These are phyloP conservation scores for Tolypocladium paradoxum DNA, from an alignment of 2,329 filamentous ascomycete species.

Conservation along the genomic window DNA sequence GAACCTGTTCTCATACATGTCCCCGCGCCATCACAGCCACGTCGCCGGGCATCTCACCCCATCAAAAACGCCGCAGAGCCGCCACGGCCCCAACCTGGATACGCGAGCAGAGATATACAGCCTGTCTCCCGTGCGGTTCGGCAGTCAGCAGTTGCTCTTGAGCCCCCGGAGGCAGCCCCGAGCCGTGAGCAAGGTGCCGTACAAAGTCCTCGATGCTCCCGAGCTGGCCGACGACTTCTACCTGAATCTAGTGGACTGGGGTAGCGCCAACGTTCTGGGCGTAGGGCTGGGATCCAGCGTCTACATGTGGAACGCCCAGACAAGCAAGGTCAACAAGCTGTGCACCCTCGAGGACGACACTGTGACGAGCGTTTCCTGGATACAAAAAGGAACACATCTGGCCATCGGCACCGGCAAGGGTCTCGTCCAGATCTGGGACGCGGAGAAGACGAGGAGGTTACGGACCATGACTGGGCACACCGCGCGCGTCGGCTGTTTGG, in stretches of 20 bases:
- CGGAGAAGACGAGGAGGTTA: conserved; percentile 70
- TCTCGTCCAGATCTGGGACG: conserved; percentile 95
- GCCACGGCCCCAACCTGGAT: conserved; percentile 81
- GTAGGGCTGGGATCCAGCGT: conserved; percentile 89
- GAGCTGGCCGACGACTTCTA: conserved; percentile 97
- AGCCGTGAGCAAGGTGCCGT: conserved; percentile 90
- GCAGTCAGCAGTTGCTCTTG: conserved; percentile 86
- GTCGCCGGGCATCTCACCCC: conserved; percentile 78
- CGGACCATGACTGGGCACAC: conserved; percentile 97
- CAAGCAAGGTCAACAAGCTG: conserved; percentile 83
- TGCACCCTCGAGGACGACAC: conserved; percentile 89
- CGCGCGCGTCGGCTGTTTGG: conserved; percentile 81
- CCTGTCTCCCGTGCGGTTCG: conserved; percentile 83
- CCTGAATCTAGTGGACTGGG: conserved; percentile 95
- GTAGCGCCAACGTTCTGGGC: conserved; percentile 84
- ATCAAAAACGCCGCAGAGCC: conserved; percentile 77
- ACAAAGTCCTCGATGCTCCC: conserved; percentile 93
- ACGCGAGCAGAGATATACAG: conserved; percentile 90
- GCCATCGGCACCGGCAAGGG: conserved; percentile 93
- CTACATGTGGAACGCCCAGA: conserved; percentile 96
- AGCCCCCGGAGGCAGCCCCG: conserved; percentile 82
- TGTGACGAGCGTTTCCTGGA: conserved; percentile 96
- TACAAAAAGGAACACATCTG: conserved; percentile 91
- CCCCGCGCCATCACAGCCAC: conserved; percentile 57
- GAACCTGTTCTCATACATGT: conserved; percentile 90